phyloP scores from a whole-genome alignment of 805 yeast genomes.

The Hanseniaspora thailandica region DNA sequence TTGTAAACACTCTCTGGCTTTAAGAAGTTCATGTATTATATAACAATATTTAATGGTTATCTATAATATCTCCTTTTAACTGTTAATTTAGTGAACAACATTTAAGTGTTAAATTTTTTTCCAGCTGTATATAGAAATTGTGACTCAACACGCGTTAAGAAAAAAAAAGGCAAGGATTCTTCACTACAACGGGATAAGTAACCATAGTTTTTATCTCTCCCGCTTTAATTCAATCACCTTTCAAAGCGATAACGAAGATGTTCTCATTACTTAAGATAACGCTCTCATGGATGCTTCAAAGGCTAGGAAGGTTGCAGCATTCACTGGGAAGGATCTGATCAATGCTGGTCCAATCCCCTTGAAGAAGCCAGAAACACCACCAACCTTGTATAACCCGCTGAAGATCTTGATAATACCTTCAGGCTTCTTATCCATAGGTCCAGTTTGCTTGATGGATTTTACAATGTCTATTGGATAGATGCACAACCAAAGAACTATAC shows the following conservation, averaged over 20 bases:
- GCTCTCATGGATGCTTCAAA: constrained; percentile 80
- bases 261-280: neutral
- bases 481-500: constrained; percentile 75
- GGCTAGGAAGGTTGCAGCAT: constrained; percentile 91
- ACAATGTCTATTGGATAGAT: constrained; percentile 84
- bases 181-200: too few species aligned
- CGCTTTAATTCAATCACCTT: too few species aligned
- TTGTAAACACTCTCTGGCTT: constrained; percentile 73
- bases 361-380: constrained; percentile 69
- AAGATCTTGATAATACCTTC: constrained; percentile 49
- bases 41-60: neutral
- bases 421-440: constrained; percentile 37
- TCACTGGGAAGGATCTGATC: constrained; percentile 94
- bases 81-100: too few species aligned
- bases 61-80: too few species aligned
- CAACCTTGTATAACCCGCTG: constrained; percentile 41
- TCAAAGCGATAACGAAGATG: neutral
- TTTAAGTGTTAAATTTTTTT: too few species aligned
- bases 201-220: too few species aligned
- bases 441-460: constrained; percentile 68
- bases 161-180: too few species aligned
- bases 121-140: too few species aligned
- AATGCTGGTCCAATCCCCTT: constrained; percentile 88
- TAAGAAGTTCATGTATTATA: constrained; percentile 60
- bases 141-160: too few species aligned